Percentiles rank a stretch among this genome's conserved stretches.
These are phyloP conservation scores for Penstemon eatonii DNA, from an alignment of 257 asterid species.

Conservation along the genomic window DNA sequence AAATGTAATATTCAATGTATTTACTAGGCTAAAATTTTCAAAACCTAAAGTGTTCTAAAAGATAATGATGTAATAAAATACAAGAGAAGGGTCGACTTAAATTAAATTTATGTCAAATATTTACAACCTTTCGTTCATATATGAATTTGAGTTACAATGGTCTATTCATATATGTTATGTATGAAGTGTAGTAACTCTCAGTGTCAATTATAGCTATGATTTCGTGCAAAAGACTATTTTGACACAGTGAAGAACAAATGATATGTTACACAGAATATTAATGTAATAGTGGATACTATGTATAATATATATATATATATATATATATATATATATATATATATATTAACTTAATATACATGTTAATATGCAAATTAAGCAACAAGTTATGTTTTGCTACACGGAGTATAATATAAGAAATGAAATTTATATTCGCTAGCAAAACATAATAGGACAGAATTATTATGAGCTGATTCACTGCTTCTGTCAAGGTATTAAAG, in stretches of 20 bases:
- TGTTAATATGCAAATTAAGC: slow-evolving; percentile 1
- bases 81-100: no score
- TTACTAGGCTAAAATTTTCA: no score
- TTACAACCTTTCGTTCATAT: slow-evolving; percentile 1
- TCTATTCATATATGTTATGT: neutral
- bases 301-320: no score
- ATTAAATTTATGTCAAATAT: neutral
- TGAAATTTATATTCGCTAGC: neutral
- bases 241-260: neutral
- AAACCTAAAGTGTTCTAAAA: no score
- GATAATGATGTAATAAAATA: no score
- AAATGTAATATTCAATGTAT: neutral
- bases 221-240: slow-evolving; percentile 15
- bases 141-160: neutral
- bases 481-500: neutral
- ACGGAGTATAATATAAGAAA: neutral
- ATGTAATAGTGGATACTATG: neutral
- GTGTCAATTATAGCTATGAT: neutral
- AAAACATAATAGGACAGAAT: neutral
- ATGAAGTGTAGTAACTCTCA: neutral
- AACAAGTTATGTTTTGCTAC: neutral
- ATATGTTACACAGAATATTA: neutral
- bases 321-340: neutral
- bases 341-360: neutral
- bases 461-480: neutral